These are phyloP conservation scores for Oidium heveae DNA, from an alignment of 2,329 filamentous ascomycete genomes.

Conservation along the genomic window DNA sequence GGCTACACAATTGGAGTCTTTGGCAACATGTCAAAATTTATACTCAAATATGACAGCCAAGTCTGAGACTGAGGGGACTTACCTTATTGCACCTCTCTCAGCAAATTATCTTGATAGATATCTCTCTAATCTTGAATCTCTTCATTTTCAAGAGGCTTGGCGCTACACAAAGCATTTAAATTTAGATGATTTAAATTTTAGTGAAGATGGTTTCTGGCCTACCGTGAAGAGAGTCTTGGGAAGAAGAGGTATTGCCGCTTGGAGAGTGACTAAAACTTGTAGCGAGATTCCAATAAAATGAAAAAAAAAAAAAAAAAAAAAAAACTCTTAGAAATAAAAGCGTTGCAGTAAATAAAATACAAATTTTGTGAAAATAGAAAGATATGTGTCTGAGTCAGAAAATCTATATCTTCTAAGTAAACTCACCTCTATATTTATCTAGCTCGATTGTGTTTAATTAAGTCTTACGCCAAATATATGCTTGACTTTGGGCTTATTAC, in stretches of 20 bases:
- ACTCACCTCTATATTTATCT: no score
- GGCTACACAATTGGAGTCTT: constrained; percentile 28
- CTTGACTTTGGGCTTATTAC: no score
- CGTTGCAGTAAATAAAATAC: no score
- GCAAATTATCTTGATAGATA: constrained; percentile 44
- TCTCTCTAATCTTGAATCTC: constrained; percentile 19
- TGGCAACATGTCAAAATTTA: constrained; percentile 33
- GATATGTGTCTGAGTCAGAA: no score
- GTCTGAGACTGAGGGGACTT: constrained; percentile 37
- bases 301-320: no score
- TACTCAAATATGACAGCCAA: constrained; percentile 28
- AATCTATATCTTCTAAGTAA: no score
- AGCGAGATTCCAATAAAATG: not conserved
- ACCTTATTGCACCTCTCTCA: constrained; percentile 49
- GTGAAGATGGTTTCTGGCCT: constrained; percentile 46
- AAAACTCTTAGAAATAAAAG: no score
- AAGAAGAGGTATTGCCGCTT: constrained; percentile 32
- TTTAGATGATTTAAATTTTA: constrained; percentile 59
- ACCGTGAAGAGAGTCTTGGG: constrained; percentile 44
- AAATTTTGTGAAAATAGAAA: no score
- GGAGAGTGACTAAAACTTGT: constrained; percentile 30
- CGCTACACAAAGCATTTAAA: constrained; percentile 42
- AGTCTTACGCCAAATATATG: no score
- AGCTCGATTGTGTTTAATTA: no score
- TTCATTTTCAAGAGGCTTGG: constrained; percentile 48